Base-by-base conservation (phyloP, 1,284 basidiomycete genomes). In the Gymnopus androsaceus region DNA sequence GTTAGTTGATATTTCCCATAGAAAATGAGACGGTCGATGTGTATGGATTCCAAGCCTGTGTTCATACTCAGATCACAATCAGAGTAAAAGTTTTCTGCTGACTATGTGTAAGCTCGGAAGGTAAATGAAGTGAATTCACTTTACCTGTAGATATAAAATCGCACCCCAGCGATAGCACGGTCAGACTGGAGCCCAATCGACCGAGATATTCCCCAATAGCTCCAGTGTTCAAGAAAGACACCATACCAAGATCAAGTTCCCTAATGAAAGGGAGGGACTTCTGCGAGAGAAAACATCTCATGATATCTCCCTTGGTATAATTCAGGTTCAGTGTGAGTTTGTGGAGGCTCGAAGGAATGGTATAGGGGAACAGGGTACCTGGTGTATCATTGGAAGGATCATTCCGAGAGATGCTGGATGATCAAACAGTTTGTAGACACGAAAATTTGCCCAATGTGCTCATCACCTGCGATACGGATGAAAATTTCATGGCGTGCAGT, bases 111-210 rank as follows among this genome's bases (percentile, higher is more conserved):
- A n/a, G 42, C 30, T 42, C 41, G 33, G 4, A 23, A 42, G 14
- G 21, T 3, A 31, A 17, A n/a, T 2, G 15, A n/a, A 31, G 14
- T 7, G 25, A 41, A n/a, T 23, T 34, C 9, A 6, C 65, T 27
- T 64, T 64, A 8, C 65, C 65, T 2, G 65, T 56, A 54, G 65
- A 64, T 12, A 67, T 51, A 41, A 64, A 67, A 17, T 54, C 60
- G 49, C 65, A 65, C 23, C 60, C 62, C 3, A 66, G 31, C 27
- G 61, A 59, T 14, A 66, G 63, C 8, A 53, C 49, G 3, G 28
- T 23, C 15, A 65, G 60, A 25, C 47, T n/a, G 21, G 56, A 9
- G 2, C 61, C 62, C 9, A 64, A 51, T 15, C 50, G 53, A 3
- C 30, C 19, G 9, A 66, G 38, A 50, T 65, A 66, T 21, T 54